These are phyloP conservation scores for Diphasiastrum complanatum DNA, from an alignment of 83 land plant genomes.

Conservation along the genomic window DNA sequence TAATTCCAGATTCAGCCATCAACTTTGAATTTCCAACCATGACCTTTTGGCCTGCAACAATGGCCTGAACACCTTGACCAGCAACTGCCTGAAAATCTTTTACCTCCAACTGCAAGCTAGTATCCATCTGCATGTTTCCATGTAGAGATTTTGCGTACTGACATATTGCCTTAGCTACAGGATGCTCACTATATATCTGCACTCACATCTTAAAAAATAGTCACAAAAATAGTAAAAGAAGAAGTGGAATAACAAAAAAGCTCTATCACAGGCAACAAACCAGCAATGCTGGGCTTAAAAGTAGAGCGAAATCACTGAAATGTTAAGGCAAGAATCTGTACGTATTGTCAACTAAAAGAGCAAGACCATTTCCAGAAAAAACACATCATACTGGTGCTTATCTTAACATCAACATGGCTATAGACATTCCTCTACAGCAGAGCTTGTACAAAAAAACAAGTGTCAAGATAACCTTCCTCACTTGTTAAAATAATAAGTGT, in stretches of 20 bases:
- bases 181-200: slow-evolving; percentile 54
- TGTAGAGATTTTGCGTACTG: slow-evolving; percentile 51
- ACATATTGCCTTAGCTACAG: slow-evolving; percentile 79
- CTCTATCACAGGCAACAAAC: neutral
- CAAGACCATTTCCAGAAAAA: too few relatives aligned
- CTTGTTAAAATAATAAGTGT: too few relatives aligned
- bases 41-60: slow-evolving; percentile 42
- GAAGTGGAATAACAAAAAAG: slow-evolving; percentile 8
- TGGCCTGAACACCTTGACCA: slow-evolving; percentile 72
- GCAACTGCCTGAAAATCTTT: slow-evolving; percentile 61
- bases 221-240: neutral
- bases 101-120: slow-evolving; percentile 3
- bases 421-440: too few relatives aligned
- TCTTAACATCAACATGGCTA: neutral
- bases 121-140: slow-evolving; percentile 26
- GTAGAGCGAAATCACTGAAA: neutral
- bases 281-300: neutral
- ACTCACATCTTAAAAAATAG: neutral
- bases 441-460: too few relatives aligned
- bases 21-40: slow-evolving; percentile 73
- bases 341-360: neutral
- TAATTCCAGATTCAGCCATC: slow-evolving; percentile 44
- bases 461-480: too few relatives aligned
- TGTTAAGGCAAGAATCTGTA: neutral
- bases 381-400: too few relatives aligned